These are phyloP conservation scores for Leccinum uliginosum DNA, from an alignment of 768 basidiomycete genomes.

Conservation along the genomic window DNA sequence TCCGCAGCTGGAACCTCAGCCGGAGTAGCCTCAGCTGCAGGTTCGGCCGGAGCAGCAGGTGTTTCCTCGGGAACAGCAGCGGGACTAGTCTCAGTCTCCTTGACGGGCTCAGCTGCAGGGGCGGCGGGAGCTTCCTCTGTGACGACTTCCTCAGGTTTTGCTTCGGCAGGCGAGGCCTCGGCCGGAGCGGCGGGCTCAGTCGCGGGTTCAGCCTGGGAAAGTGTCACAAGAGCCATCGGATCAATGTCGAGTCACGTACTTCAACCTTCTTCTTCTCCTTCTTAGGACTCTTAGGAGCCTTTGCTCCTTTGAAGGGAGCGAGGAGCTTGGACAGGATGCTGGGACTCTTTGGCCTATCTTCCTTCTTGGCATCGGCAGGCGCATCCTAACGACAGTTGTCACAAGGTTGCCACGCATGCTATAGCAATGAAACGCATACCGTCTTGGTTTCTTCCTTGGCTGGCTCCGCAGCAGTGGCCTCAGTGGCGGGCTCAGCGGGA, in stretches of 20 bases:
- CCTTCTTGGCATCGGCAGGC: conserved; percentile 61
- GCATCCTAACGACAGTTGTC: conserved; percentile 26
- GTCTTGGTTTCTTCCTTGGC: conserved; percentile 43
- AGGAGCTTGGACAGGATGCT: conserved; percentile 73
- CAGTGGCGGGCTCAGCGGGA: conserved; percentile 25
- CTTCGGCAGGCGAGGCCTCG: conserved; percentile 33
- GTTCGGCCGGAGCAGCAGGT: conserved; percentile 23
- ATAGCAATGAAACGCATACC: conserved; percentile 21
- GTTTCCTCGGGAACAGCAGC: conserved; percentile 21
- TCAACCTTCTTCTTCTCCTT: conserved; percentile 81
- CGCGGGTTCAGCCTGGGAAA: conserved; percentile 29
- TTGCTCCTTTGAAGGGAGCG: conserved; percentile 67
- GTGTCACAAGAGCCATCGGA: not conserved
- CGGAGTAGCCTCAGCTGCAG: conserved; percentile 28
- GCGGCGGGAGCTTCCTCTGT: conserved; percentile 39
- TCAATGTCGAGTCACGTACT: conserved; percentile 32
- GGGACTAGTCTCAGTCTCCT: conserved; percentile 52
- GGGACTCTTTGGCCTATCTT: conserved; percentile 79
- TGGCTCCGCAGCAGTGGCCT: conserved; percentile 30
- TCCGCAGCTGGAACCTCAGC: conserved; percentile 36
- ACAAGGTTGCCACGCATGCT: conserved; percentile 29
- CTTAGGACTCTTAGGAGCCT: conserved; percentile 70
- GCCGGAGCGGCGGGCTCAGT: conserved; percentile 28
- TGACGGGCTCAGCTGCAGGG: conserved; percentile 7
- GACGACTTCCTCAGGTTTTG: conserved; percentile 27